Conservation (phyloP, 73 alveolate species). For the Breviolum minutum region DNA sequence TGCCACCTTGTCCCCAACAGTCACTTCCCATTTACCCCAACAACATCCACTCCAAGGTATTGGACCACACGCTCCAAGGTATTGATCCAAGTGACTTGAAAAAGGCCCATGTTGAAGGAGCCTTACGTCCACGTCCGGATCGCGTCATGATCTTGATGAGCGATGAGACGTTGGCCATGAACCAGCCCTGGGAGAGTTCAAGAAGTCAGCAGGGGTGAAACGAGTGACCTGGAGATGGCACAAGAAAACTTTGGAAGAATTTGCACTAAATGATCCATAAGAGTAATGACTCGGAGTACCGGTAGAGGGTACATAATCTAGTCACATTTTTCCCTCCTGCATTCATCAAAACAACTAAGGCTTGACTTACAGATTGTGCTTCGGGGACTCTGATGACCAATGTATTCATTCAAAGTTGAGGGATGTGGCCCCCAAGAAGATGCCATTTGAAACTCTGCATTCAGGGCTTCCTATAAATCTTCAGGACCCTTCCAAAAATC, state of each 20-base stretch:
- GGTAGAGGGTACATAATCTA: not conserved
- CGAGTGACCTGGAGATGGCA: not conserved
- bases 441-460: not conserved
- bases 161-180: conserved; percentile 13
- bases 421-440: not conserved
- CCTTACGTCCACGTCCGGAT: not conserved
- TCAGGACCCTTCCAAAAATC: not conserved
- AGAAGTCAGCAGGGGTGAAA: not conserved
- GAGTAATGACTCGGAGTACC: not conserved
- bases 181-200: conserved; percentile 35
- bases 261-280: too few relatives aligned
- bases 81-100: not conserved
- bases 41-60: too few relatives aligned
- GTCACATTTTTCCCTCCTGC: not conserved
- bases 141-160: conserved; percentile 18
- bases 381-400: too few relatives aligned
- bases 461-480: not conserved
- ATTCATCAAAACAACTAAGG: too few relatives aligned
- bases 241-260: too few relatives aligned
- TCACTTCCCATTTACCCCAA: too few relatives aligned
- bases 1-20: too few relatives aligned
- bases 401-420: too few relatives aligned
- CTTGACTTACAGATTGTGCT: too few relatives aligned
- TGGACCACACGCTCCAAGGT: too few relatives aligned
- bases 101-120: not conserved